Evolutionary conservation across 2,329 filamentous ascomycete genomes (phyloP).

Genomic region (Pleurostoma richardsiae): DNA sequence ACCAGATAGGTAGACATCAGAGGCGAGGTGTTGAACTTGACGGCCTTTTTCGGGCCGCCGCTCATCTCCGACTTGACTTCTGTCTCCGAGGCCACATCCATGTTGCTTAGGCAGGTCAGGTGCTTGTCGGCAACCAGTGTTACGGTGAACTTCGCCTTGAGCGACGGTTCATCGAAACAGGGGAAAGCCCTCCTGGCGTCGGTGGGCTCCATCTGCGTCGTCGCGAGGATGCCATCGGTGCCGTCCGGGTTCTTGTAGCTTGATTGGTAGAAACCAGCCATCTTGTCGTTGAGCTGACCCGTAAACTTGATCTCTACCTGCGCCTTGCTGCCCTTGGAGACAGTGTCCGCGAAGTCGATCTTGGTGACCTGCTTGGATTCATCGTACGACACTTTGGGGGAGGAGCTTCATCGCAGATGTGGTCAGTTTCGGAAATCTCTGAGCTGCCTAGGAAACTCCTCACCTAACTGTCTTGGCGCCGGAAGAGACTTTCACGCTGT

Average conservation of each 20-base stretch:
- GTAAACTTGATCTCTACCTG: conserved; percentile 73
- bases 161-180: conserved; percentile 91
- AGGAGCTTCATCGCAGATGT: conserved; percentile 43
- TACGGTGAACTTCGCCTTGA: conserved; percentile 90
- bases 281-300: conserved; percentile 79
- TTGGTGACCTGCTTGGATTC: conserved; percentile 77
- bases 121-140: conserved; percentile 87
- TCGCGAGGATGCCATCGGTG: conserved; percentile 75
- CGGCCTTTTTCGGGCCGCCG: conserved; percentile 69
- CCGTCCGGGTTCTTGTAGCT: conserved; percentile 84
- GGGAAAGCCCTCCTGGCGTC: conserved; percentile 91
- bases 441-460: conserved; percentile 9
- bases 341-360: conserved; percentile 68
- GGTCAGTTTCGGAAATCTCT: conserved; percentile 5
- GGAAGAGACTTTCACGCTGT: conserved; percentile 63
- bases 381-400: conserved; percentile 66
- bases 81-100: conserved; percentile 82
- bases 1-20: conserved; percentile 95
- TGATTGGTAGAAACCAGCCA: conserved; percentile 85
- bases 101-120: conserved; percentile 91
- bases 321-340: conserved; percentile 72
- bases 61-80: conserved; percentile 61
- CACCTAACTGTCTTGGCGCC: conserved; percentile 48
- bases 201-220: conserved; percentile 94
- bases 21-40: conserved; percentile 88